Conservation (phyloP, 1,139 yeast genomes). For the Candida smagusa region DNA sequence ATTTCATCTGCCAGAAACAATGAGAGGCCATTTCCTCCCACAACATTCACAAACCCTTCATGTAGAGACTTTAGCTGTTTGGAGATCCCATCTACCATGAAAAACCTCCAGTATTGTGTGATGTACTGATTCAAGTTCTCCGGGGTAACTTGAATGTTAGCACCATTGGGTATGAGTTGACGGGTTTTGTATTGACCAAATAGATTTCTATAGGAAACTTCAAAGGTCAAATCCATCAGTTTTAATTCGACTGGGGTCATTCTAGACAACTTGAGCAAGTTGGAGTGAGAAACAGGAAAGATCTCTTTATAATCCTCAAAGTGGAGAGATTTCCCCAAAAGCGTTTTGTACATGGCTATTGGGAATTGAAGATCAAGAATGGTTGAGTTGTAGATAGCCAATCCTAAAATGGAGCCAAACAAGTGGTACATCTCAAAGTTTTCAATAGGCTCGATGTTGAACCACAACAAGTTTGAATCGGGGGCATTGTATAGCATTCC, state of each 20-base stretch:
- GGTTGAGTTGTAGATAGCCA: conserved; percentile 88
- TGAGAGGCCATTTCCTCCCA: conserved; percentile 76
- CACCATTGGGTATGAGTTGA: conserved; percentile 61
- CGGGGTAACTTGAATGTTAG: conserved; percentile 46
- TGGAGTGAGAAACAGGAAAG: conserved; percentile 63
- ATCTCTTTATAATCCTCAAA: conserved; percentile 65
- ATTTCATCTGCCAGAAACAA: conserved; percentile 80
- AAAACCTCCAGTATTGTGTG: conserved; percentile 56
- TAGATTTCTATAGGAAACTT: conserved; percentile 35
- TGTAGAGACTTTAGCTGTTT: conserved; percentile 56
- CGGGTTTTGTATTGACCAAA: conserved; percentile 37
- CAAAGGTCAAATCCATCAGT: conserved; percentile 33
- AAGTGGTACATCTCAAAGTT: conserved; percentile 60
- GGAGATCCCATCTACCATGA: conserved; percentile 53
- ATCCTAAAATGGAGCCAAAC: conserved; percentile 81
- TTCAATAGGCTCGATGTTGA: conserved; percentile 48
- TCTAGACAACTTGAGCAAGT: conserved; percentile 52
- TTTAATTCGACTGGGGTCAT: conserved; percentile 31
- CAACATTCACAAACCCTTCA: conserved; percentile 70
- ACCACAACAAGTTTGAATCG: conserved; percentile 77
- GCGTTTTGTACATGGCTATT: conserved; percentile 66
- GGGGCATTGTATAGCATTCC: conserved; percentile 63
- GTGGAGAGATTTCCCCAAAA: conserved; percentile 54
- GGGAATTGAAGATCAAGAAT: conserved; percentile 81
- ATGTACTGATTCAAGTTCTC: conserved; percentile 61